Conservation (phyloP, 176 grass and related monocot species). For the Bolboschoenus planiculmis region DNA sequence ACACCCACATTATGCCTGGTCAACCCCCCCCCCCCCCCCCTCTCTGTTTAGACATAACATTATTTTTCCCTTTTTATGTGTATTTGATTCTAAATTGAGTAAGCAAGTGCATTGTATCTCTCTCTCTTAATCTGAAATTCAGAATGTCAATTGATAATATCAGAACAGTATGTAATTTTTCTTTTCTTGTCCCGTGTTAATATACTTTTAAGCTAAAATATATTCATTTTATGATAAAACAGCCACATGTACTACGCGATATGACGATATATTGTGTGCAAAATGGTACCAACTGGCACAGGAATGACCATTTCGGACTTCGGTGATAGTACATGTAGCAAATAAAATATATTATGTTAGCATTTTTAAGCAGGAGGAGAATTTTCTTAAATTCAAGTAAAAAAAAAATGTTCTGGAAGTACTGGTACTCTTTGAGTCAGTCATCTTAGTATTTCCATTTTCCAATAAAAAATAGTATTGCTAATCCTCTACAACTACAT, state of each 20-base stretch:
- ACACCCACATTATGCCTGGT: constrained; percentile 69
- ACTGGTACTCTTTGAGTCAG: neutral
- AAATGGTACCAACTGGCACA: neutral
- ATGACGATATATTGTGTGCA: neutral
- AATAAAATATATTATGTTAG: neutral
- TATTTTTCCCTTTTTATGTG: neutral
- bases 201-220: neutral
- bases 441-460: neutral
- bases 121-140: neutral
- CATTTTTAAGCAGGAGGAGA: neutral
- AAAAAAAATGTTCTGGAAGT: neutral
- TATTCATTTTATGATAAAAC: neutral
- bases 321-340: neutral
- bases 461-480: neutral
- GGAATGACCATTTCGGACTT: neutral
- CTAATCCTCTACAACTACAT: neutral
- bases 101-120: neutral
- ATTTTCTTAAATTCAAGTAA: neutral
- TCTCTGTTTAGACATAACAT: neutral
- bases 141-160: neutral
- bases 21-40: constrained; percentile 27
- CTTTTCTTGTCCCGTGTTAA: neutral
- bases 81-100: neutral
- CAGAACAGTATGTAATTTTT: neutral
- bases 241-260: neutral